These are phyloP conservation scores for Aspergillus sojae DNA, from an alignment of 2,329 filamentous ascomycete genomes.

Conservation along the genomic window DNA sequence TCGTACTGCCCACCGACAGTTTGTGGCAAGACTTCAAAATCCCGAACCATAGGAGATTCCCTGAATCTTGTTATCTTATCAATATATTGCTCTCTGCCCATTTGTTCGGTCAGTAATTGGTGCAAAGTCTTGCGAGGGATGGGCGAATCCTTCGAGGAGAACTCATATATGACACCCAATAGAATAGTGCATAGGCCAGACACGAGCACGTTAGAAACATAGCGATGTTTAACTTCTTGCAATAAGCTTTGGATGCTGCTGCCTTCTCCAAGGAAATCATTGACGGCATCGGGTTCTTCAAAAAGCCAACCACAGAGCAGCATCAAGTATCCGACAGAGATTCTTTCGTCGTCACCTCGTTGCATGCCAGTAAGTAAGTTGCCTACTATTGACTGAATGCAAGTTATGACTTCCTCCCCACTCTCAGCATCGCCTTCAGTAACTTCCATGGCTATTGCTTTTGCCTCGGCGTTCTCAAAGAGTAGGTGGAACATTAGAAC, in stretches of 20 bases:
- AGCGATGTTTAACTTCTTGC: constrained; percentile 68
- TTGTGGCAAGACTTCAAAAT: constrained; percentile 85
- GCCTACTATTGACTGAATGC: constrained; percentile 83
- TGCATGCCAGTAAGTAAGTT: constrained; percentile 82
- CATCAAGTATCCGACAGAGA: constrained; percentile 86
- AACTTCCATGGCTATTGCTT: constrained; percentile 76
- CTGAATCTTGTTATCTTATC: constrained; percentile 78
- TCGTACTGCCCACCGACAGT: constrained; percentile 58
- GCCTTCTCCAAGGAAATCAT: constrained; percentile 89
- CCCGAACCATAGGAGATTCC: constrained; percentile 75
- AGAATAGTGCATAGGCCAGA: constrained; percentile 83
- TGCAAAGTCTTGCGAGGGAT: constrained; percentile 81
- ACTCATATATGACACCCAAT: constrained; percentile 89
- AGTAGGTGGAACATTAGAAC: constrained; percentile 85
- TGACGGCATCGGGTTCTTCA: constrained; percentile 86
- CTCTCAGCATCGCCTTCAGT: constrained; percentile 85
- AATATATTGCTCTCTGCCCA: constrained; percentile 86
- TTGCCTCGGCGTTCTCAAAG: constrained; percentile 77
- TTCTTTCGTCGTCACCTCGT: constrained; percentile 73
- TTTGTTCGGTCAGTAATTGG: constrained; percentile 71
- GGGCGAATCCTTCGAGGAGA: constrained; percentile 95
- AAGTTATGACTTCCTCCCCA: constrained; percentile 93
- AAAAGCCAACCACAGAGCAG: constrained; percentile 87
- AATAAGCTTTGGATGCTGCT: constrained; percentile 88
- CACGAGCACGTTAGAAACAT: constrained; percentile 66